Evolutionary conservation across 768 basidiomycete genomes (phyloP).

Genomic region (Lactarius deliciosus): DNA sequence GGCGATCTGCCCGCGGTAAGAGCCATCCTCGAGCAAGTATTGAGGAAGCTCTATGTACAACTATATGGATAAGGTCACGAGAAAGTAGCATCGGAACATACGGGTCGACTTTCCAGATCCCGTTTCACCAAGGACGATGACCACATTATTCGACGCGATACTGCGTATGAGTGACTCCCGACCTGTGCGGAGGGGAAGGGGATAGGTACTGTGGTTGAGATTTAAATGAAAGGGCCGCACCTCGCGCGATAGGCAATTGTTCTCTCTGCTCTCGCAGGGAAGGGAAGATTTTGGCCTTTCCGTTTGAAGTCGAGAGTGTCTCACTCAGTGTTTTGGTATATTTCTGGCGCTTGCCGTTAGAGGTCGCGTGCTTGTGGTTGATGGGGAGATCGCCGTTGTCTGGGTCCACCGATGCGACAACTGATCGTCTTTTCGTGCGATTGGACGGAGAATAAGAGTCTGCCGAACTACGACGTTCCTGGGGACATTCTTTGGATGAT

Average conservation of each 20-base stretch:
- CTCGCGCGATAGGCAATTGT: slow-evolving; percentile 77
- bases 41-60: slow-evolving; percentile 83
- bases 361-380: slow-evolving; percentile 6
- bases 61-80: slow-evolving; percentile 3
- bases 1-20: slow-evolving; percentile 75
- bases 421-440: slow-evolving; percentile 19
- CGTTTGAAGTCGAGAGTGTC: slow-evolving; percentile 27
- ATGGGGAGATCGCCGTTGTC: not conserved
- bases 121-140: slow-evolving; percentile 91
- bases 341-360: slow-evolving; percentile 25
- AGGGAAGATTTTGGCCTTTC: slow-evolving; percentile 23
- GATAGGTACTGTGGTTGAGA: not conserved
- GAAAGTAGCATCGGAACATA: slow-evolving; percentile 44
- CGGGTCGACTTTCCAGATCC: slow-evolving; percentile 99
- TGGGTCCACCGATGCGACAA: slow-evolving; percentile 12
- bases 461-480: not conserved
- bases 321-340: slow-evolving; percentile 10
- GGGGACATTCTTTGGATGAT: not conserved
- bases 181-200: slow-evolving; percentile 43
- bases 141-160: slow-evolving; percentile 76
- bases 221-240: slow-evolving; percentile 39
- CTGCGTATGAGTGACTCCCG: slow-evolving; percentile 72
- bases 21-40: slow-evolving; percentile 82
- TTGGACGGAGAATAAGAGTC: slow-evolving; percentile 3
- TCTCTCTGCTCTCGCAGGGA: slow-evolving; percentile 60